These are phyloP conservation scores for Phytopythium montanum DNA, from an alignment of 352 stramenopile species.

Conservation along the genomic window DNA sequence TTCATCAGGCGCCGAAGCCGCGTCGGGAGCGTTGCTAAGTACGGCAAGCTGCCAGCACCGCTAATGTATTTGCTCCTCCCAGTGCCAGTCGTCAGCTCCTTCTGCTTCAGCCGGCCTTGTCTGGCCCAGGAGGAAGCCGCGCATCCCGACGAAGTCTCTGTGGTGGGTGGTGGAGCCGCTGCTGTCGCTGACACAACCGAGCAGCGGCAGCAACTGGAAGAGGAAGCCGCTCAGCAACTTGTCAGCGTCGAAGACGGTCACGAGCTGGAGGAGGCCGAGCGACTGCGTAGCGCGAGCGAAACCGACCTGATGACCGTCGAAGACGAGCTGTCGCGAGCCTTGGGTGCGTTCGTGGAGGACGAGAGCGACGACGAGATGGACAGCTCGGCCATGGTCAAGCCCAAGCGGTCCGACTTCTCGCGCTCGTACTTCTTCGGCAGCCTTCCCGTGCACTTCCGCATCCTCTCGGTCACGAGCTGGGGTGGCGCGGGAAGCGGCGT, in stretches of 20 bases:
- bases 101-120: conserved; percentile 7
- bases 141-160: background rate
- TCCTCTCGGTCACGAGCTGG: conserved; percentile 46
- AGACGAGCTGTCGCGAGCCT: conserved; percentile 30
- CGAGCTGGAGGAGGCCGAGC: conserved; percentile 13
- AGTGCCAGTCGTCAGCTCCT: conserved; percentile 21
- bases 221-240: background rate
- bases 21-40: conserved; percentile 34
- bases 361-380: conserved; percentile 30
- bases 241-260: conserved; percentile 23
- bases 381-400: conserved; percentile 19
- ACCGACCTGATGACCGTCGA: conserved; percentile 24
- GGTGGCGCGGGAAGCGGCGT: conserved; percentile 43
- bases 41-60: conserved; percentile 40
- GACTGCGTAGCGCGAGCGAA: conserved; percentile 17
- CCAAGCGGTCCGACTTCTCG: conserved; percentile 66
- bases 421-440: conserved; percentile 71
- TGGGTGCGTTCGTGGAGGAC: conserved; percentile 38
- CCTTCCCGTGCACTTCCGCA: conserved; percentile 38
- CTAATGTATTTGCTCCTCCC: conserved; percentile 42
- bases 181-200: background rate
- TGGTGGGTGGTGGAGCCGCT: background rate
- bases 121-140: conserved; percentile 4
- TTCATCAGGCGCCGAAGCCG: conserved; percentile 36
- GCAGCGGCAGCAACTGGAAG: background rate